Conservation (phyloP, 2,329 filamentous ascomycete genomes). For the Calonectria pseudoreteaudii region DNA sequence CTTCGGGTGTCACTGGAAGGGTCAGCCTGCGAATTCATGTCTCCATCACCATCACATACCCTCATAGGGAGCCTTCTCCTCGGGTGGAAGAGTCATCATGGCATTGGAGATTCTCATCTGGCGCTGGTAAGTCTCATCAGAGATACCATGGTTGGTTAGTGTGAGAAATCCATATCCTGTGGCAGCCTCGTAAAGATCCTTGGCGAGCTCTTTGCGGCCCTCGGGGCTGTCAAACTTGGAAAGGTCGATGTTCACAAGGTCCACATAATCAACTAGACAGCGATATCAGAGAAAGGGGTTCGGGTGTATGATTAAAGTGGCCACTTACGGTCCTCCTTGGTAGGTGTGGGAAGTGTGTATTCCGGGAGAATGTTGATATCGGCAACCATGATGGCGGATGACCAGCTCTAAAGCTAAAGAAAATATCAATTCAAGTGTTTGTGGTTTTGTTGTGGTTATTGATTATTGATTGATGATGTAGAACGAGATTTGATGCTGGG, state of each 20-base stretch:
- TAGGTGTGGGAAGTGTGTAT: conserved; percentile 16
- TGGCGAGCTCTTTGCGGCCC: conserved; percentile 42
- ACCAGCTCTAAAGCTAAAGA: not conserved
- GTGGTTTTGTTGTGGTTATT: not conserved
- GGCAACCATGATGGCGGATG: conserved; percentile 12
- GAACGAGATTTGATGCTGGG: not conserved
- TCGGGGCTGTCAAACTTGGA: conserved; percentile 43
- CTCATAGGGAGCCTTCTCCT: conserved; percentile 45
- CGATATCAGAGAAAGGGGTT: not conserved
- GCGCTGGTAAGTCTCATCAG: conserved; percentile 39
- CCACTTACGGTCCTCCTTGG: conserved; percentile 22
- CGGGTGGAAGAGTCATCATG: conserved; percentile 41
- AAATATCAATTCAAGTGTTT: not conserved
- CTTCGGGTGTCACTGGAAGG: conserved; percentile 41
- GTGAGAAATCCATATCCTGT: conserved; percentile 44
- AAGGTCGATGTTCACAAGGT: conserved; percentile 43
- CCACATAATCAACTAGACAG: conserved; percentile 41
- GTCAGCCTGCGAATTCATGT: not conserved
- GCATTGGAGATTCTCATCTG: conserved; percentile 45
- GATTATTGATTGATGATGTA: not conserved
- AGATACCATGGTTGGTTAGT: conserved; percentile 43
- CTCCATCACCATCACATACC: conserved; percentile 15
- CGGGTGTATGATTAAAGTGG: not conserved
- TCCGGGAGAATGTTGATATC: conserved; percentile 16
- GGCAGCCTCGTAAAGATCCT: conserved; percentile 43